Conservation (phyloP, 106 monocot species). For the Acanthochlamys bracteata region DNA sequence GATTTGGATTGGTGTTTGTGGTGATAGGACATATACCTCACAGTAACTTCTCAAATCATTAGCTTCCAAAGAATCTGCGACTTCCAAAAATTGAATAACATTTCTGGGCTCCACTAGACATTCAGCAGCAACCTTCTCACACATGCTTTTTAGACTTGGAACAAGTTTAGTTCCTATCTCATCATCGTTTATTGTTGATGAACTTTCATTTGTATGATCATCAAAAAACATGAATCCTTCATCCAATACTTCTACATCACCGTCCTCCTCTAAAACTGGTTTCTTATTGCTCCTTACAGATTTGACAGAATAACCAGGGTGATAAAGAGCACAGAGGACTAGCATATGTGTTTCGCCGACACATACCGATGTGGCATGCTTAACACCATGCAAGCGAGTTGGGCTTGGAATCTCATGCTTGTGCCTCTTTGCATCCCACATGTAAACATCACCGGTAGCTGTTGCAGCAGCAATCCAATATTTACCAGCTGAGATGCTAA, state of each 20-base stretch:
- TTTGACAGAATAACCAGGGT: slow-evolving; percentile 39
- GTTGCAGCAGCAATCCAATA: slow-evolving; percentile 91
- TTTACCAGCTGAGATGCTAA: slow-evolving; percentile 86
- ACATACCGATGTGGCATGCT: slow-evolving; percentile 75
- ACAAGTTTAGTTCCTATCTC: slow-evolving; percentile 6
- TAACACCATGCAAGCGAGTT: slow-evolving; percentile 77
- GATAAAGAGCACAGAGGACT: slow-evolving; percentile 66
- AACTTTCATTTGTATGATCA: slow-evolving; percentile 16
- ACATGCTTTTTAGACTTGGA: slow-evolving; percentile 88
- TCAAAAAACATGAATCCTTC: slow-evolving; percentile 58
- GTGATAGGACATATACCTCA: slow-evolving; percentile 39
- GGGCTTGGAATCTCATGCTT: slow-evolving; percentile 45
- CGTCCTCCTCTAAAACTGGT: slow-evolving; percentile 13
- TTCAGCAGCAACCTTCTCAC: slow-evolving; percentile 78
- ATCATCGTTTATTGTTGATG: slow-evolving; percentile 12
- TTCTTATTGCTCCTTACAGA: slow-evolving; percentile 8
- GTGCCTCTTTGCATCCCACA: slow-evolving; percentile 85
- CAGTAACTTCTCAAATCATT: slow-evolving; percentile 67
- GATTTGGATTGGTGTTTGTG: neutral
- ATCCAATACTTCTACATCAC: slow-evolving; percentile 60
- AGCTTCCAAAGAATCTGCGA: slow-evolving; percentile 89
- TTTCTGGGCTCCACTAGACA: slow-evolving; percentile 83
- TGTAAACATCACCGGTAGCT: slow-evolving; percentile 74
- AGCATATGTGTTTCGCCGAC: slow-evolving; percentile 97
- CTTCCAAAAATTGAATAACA: slow-evolving; percentile 78